Evolutionary conservation across 306 rosid genomes (phyloP).

Genomic region (Luffa aegyptiaca): DNA sequence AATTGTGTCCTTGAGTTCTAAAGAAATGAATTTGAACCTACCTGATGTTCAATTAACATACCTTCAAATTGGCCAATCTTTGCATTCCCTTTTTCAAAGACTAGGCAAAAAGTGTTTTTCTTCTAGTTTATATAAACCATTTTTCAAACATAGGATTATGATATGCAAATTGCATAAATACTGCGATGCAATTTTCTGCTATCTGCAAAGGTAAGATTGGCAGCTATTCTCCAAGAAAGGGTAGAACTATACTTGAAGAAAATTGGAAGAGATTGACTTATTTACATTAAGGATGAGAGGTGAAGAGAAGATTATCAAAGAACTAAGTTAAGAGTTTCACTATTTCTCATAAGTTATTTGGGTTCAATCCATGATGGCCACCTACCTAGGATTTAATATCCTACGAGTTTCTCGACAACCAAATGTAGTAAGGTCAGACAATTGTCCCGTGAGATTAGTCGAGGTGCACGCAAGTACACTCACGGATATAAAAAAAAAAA

Average conservation of each 20-base stretch:
- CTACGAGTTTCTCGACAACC: too few relatives aligned
- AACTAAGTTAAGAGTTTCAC: not conserved
- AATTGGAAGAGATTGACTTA: not conserved
- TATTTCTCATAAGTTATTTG: not conserved
- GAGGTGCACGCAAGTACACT: too few relatives aligned
- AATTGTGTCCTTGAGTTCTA: too few relatives aligned
- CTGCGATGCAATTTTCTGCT: not conserved
- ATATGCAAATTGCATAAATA: not conserved
- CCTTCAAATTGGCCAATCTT: not conserved
- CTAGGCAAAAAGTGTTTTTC: not conserved
- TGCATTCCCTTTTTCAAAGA: not conserved
- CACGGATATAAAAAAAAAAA: too few relatives aligned
- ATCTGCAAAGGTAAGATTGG: not conserved
- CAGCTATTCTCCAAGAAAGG: not conserved
- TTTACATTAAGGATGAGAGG: not conserved
- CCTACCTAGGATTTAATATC: too few relatives aligned
- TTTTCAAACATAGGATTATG: not conserved
- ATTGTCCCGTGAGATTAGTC: too few relatives aligned
- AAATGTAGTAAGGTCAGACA: too few relatives aligned
- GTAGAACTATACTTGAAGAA: not conserved
- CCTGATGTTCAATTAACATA: not conserved
- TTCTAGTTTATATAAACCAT: not conserved
- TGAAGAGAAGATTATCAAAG: not conserved
- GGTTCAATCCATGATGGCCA: too few relatives aligned
- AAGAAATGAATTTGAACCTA: not conserved